Base-by-base conservation (phyloP, 2,329 filamentous ascomycete genomes). In the Arachnomyces sp. region DNA sequence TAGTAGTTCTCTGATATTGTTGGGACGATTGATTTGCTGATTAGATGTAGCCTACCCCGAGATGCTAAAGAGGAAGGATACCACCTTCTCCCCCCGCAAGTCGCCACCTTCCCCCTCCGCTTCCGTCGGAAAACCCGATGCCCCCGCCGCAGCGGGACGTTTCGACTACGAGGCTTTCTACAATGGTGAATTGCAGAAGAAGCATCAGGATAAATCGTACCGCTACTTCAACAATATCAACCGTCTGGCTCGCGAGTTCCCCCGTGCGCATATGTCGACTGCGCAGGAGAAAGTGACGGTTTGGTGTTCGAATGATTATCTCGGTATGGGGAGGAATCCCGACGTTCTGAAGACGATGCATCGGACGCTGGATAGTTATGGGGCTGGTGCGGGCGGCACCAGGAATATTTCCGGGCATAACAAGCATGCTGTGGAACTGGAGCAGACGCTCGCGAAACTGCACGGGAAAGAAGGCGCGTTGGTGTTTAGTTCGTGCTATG, bases 171-270 rank as follows among this genome's bases (percentile, higher is more conserved):
- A 94, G 56, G 77, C 64, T 34, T 98, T 95, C 66, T 98, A 96
- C 68, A 70, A 81, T 49, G 71, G 71, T 46, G 90, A 98, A 64
- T 68, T 98, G 52, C 87, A 95, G 55, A 96, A 95, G 77, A 98
- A 98, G 72, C 92, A 94, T 76, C 89, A 94, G 74, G 92, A 98
- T 75, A 96, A 95, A 72, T 95, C 89, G 38, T 98, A 98, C 72
- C 86, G 92, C 59, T 96, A 96, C 72, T 98, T 98, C 74, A 98
- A 98, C 76, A 98, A 98, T 73, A 98, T 98, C 79, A 98, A 98
- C 60, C 88, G 92, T 28, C 75, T 98, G 45, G 92, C 92, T 50
- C 86, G 92, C 68, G 87, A 96, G 49, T 98, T 98, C 48, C 92
- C 92, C 20, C 85, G 84, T 49, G 92, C 92, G 34, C 92, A 98